Base-by-base conservation (phyloP, 495 filamentous ascomycete genomes). In the Penicillium simplicissimum region DNA sequence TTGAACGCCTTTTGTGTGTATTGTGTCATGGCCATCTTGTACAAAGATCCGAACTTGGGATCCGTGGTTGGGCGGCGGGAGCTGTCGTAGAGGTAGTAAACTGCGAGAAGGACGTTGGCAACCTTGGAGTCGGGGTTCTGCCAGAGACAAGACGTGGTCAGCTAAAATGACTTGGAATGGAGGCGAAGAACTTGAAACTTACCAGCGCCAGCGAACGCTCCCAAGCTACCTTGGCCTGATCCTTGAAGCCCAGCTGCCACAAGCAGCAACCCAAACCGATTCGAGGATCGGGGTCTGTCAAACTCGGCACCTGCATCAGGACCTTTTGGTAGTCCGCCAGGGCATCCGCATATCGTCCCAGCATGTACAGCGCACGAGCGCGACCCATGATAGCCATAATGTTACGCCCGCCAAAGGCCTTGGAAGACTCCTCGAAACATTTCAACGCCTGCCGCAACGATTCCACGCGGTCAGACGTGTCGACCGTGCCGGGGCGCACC, bases 1-100 rank as follows among this genome's bases (percentile, higher is more conserved):
- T 97, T 97, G 79, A 96, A 97, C 2, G 95, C 89, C 59, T 90
- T 92, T 67, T 96, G 92, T 0, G 91, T 97, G 73, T 95, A 96
- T 63, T 93, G 85, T 0, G 85, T 93, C 87, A 98, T 97, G 35
- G 94, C 93, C 68, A 92, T 90, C 74, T 92, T 96, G 79, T 96
- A 97, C 21, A 93, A 75, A 28, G 80, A 80, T 28, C 87, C 85
- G 66, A 97, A 98, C 55, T 86, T 84, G 1, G 91, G 89, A 54
- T 90, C 82, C 52, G 87, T 88, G n/a, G 87, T 90, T 2, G 87
- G 81, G 66, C 91, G 86, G 54, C 89, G 89, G 33, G 90, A 87
- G 69, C 90, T 95, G 55, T 88, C 80, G 64, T 96, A 86, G 37
- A 98, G 85, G 71, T 96, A 90, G 70, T 93, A 96, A 10, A 96